Percentiles rank a stretch among this genome's conserved stretches.
phyloP scores from a whole-genome alignment of 352 stramenopile species.

The Phytophthora podocarpi region DNA sequence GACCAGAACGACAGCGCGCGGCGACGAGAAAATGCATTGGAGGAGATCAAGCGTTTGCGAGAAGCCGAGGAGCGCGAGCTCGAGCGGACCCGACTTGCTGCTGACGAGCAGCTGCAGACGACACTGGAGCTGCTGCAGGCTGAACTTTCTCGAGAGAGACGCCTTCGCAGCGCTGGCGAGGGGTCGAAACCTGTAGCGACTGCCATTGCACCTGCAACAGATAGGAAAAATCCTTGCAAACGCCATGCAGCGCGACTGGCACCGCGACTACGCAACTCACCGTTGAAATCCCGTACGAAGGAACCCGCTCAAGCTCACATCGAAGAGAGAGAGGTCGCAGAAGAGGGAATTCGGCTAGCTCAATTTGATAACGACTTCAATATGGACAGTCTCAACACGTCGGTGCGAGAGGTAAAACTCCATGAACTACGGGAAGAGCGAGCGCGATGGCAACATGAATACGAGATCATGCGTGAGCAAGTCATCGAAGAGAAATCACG shows the following conservation, averaged over 20 bases:
- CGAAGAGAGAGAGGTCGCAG: slow-evolving; percentile 4
- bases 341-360: not conserved
- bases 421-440: slow-evolving; percentile 23
- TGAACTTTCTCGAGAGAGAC: slow-evolving; percentile 24
- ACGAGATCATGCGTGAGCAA: slow-evolving; percentile 38
- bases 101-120: slow-evolving; percentile 32
- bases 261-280: slow-evolving; percentile 27
- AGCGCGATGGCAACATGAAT: slow-evolving; percentile 27
- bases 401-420: slow-evolving; percentile 27
- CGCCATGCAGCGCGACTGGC: slow-evolving; percentile 14
- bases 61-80: slow-evolving; percentile 18
- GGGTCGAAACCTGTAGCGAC: not conserved
- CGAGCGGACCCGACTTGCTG: slow-evolving; percentile 28
- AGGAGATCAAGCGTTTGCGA: slow-evolving; percentile 14
- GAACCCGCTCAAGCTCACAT: not conserved
- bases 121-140: slow-evolving; percentile 35
- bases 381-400: slow-evolving; percentile 2
- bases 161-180: not conserved
- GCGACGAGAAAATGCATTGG: slow-evolving; percentile 13
- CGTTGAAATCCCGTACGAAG: slow-evolving; percentile 22
- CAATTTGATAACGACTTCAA: slow-evolving; percentile 5
- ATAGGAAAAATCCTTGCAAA: slow-evolving; percentile 9
- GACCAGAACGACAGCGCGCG: slow-evolving; percentile 21
- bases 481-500: slow-evolving; percentile 38
- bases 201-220: not conserved